Percentiles rank a stretch among this genome's conserved stretches.
phyloP scores from a whole-genome alignment of 2,329 filamentous ascomycete species.

The Trichoderma pleuroti region DNA sequence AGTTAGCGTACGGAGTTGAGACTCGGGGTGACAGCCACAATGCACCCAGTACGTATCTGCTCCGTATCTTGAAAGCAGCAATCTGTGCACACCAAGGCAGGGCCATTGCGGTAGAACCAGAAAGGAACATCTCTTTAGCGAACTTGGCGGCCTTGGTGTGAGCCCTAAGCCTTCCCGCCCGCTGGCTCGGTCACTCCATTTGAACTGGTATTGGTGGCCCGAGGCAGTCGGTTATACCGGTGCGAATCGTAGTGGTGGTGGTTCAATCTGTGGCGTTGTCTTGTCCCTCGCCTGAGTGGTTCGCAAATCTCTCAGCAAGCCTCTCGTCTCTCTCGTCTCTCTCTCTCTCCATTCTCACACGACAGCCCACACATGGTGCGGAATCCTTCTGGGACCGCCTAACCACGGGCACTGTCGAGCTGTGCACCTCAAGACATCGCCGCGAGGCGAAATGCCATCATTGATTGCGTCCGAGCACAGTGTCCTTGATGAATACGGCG shows the following conservation, averaged over 20 bases:
- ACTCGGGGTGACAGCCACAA: slow-evolving; percentile 4
- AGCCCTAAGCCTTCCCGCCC: slow-evolving; percentile 17
- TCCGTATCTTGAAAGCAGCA: not conserved
- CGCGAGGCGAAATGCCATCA: slow-evolving; percentile 20
- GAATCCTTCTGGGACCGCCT: slow-evolving; percentile 32
- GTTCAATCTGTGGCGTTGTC: slow-evolving; percentile 11
- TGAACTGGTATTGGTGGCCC: slow-evolving; percentile 17
- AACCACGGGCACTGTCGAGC: slow-evolving; percentile 18
- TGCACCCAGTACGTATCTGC: not conserved
- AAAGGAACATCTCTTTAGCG: not conserved
- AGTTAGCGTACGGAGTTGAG: slow-evolving; percentile 13
- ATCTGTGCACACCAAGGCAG: not conserved
- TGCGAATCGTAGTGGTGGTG: slow-evolving; percentile 17
- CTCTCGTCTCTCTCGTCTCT: too few species aligned
- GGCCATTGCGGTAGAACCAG: not conserved
- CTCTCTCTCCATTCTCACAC: not conserved
- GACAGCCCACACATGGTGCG: slow-evolving; percentile 15
- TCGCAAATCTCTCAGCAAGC: not conserved
- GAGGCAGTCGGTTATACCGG: slow-evolving; percentile 24
- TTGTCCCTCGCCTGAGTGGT: slow-evolving; percentile 7
- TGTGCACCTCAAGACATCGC: slow-evolving; percentile 17
- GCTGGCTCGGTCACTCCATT: slow-evolving; percentile 18
- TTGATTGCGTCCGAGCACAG: slow-evolving; percentile 17
- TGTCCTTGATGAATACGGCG: slow-evolving; percentile 23
- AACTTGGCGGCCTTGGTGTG: not conserved